Evolutionary conservation across 768 basidiomycete genomes (phyloP).

Genomic region (Trametes maxima): DNA sequence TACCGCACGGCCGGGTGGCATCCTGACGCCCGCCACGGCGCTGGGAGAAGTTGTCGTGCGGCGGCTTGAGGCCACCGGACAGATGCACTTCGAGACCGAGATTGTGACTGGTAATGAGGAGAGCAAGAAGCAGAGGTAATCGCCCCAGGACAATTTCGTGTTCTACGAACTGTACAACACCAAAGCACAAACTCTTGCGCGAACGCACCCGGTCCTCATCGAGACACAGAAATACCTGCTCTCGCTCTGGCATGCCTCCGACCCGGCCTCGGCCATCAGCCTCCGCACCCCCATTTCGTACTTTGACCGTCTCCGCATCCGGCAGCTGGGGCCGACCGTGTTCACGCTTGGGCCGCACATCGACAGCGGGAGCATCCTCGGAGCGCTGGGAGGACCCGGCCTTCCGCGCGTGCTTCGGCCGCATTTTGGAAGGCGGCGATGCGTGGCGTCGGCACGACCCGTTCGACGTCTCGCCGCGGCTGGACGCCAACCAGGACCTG

Average conservation of each 20-base stretch:
- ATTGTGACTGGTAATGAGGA: constrained; percentile 35
- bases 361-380: constrained; percentile 61
- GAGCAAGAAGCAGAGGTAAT: constrained; percentile 10
- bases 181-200: constrained; percentile 61
- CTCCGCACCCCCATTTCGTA: constrained; percentile 69
- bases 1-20: constrained; percentile 65
- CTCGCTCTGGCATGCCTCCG: constrained; percentile 58
- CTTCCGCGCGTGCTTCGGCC: constrained; percentile 57
- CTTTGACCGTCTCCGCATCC: constrained; percentile 74
- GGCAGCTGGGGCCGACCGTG: constrained; percentile 66
- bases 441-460: constrained; percentile 66
- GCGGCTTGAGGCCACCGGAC: constrained; percentile 60
- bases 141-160: constrained; percentile 56
- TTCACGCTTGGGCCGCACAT: constrained; percentile 68
- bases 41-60: constrained; percentile 76
- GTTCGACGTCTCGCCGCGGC: constrained; percentile 58
- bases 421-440: constrained; percentile 49
- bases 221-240: constrained; percentile 59
- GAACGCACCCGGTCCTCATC: constrained; percentile 63
- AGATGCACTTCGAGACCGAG: constrained; percentile 58
- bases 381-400: constrained; percentile 73
- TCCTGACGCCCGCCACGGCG: constrained; percentile 83
- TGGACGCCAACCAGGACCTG: constrained; percentile 63
- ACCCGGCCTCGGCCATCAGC: constrained; percentile 44
- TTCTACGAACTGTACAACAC: constrained; percentile 78